These are phyloP conservation scores for Dimocarpus longan DNA, from an alignment of 345 rosid genomes.

Conservation along the genomic window DNA sequence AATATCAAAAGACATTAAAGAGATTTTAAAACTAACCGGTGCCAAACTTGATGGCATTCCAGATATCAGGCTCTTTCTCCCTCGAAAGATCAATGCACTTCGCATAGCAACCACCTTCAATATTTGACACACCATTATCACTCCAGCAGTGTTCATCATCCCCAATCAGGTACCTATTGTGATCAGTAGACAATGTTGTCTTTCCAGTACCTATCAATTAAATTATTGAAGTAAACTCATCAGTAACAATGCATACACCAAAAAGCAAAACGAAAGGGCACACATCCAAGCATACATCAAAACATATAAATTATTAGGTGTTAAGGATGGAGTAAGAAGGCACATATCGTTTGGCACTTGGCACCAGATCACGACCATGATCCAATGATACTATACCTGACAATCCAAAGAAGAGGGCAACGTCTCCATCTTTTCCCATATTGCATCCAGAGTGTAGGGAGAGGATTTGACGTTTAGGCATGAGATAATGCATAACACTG, in stretches of 20 bases:
- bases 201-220: constrained; percentile 78
- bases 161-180: constrained; percentile 86
- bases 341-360: constrained; percentile 36
- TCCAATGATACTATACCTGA: constrained; percentile 75
- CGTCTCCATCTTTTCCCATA: constrained; percentile 98
- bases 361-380: constrained; percentile 33
- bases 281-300: not conserved
- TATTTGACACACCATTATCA: constrained; percentile 91
- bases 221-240: constrained; percentile 18
- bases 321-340: constrained; percentile 26
- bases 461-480: constrained; percentile 96
- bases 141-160: constrained; percentile 98
- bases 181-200: constrained; percentile 96
- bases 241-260: constrained; percentile 26
- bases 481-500: constrained; percentile 98
- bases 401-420: constrained; percentile 99
- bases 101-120: constrained; percentile 98
- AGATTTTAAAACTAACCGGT: constrained; percentile 49
- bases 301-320: not conserved
- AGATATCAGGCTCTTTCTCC: constrained; percentile 96
- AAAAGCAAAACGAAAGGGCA: constrained; percentile 8
- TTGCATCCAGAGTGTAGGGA: constrained; percentile 98
- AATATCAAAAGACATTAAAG: not conserved
- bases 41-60: constrained; percentile 97
- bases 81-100: constrained; percentile 91